Evolutionary conservation across 352 stramenopile species (phyloP).

Genomic region (Phytophthora pistaciae): DNA sequence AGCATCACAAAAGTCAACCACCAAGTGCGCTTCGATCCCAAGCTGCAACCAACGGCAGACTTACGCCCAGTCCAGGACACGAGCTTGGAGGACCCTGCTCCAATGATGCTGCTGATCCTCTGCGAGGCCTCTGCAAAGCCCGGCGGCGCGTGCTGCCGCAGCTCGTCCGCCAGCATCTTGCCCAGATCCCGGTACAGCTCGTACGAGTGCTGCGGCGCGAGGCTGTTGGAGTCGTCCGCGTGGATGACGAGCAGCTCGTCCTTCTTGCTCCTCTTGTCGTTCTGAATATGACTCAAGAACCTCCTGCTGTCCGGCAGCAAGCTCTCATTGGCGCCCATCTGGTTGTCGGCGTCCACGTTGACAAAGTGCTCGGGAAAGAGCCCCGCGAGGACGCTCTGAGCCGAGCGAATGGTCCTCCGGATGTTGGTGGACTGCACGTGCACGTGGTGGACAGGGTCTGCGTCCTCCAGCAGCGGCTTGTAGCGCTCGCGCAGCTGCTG

Average conservation of each 20-base stretch:
- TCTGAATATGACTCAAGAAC: conserved; percentile 27
- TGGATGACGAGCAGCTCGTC: conserved; percentile 49
- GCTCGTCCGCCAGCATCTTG: conserved; percentile 57
- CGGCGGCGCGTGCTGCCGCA: conserved; percentile 54
- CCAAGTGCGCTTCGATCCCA: background rate
- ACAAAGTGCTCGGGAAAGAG: conserved; percentile 69
- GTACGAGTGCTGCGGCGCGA: conserved; percentile 73
- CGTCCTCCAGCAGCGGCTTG: conserved; percentile 37
- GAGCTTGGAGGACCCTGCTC: conserved; percentile 38
- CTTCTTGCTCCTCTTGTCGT: conserved; percentile 1
- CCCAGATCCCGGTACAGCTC: conserved; percentile 67
- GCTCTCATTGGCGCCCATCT: conserved; percentile 4
- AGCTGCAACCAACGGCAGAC: conserved; percentile 14
- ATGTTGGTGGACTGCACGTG: conserved; percentile 87
- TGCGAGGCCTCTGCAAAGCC: conserved; percentile 47
- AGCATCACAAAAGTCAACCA: conserved; percentile 13
- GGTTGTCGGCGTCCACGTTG: conserved; percentile 19
- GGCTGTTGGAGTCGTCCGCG: conserved; percentile 54
- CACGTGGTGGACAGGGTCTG: conserved; percentile 50
- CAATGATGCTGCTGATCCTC: conserved; percentile 58
- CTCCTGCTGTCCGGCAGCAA: conserved; percentile 21
- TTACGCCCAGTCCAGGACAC: conserved; percentile 78
- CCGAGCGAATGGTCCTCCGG: conserved; percentile 72
- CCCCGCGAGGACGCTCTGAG: conserved; percentile 72
- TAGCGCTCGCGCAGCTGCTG: conserved; percentile 55